Evolutionary conservation across 805 yeast species (phyloP).

Genomic region (Candida verbasci): DNA sequence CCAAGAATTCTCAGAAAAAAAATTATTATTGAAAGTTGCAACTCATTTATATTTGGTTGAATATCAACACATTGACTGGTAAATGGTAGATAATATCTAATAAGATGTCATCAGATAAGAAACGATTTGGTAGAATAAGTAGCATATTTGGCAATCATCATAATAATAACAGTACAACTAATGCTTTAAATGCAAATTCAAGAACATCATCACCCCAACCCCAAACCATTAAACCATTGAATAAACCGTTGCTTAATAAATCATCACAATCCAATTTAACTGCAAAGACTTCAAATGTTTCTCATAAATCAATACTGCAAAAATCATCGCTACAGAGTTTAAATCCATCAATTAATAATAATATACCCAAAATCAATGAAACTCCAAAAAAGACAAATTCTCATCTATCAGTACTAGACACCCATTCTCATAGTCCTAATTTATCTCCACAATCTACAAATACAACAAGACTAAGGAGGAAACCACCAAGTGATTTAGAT

Average conservation of each 20-base stretch:
- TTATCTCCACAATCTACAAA: not conserved
- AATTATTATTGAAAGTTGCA: too few species aligned
- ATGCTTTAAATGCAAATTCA: too few species aligned
- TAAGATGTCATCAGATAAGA: conserved; percentile 16
- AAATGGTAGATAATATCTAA: too few species aligned
- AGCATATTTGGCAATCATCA: too few species aligned
- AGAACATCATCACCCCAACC: conserved; percentile 1
- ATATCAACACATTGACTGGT: too few species aligned
- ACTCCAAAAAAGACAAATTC: too few species aligned
- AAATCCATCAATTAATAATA: not conserved
- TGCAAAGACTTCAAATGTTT: too few species aligned
- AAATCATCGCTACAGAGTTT: not conserved
- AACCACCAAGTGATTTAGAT: conserved; percentile 7
- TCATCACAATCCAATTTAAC: not conserved
- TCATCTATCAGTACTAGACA: not conserved
- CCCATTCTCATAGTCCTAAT: not conserved
- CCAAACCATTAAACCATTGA: conserved; percentile 3
- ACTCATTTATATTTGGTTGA: too few species aligned
- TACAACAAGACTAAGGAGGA: not conserved
- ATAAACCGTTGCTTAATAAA: conserved; percentile 2
- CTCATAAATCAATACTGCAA: not conserved
- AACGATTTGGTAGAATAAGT: conserved; percentile 27
- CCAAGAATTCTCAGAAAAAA: too few species aligned
- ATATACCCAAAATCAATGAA: too few species aligned
- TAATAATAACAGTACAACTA: too few species aligned